Percentiles rank a stretch among this genome's conserved stretches.
phyloP scores from a whole-genome alignment of 1,284 basidiomycete species.

The Chondrostereum purpureum region DNA sequence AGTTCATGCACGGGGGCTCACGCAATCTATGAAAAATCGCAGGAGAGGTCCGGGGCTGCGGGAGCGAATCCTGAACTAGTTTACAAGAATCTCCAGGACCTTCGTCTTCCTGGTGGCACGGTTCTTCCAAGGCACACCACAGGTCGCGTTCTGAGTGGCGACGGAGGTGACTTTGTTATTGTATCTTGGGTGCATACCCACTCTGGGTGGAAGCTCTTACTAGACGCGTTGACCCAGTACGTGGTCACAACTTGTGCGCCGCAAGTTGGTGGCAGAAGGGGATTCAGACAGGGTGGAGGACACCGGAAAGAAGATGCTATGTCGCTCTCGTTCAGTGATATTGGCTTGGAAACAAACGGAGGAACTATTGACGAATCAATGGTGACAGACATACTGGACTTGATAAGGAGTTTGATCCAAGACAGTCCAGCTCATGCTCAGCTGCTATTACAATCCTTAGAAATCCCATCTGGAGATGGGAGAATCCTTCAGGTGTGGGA shows the following conservation, averaged over 20 bases:
- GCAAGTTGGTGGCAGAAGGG: slow-evolving; percentile 32
- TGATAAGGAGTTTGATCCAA: slow-evolving; percentile 70
- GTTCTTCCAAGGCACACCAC: slow-evolving; percentile 57
- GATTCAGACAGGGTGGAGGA: slow-evolving; percentile 47
- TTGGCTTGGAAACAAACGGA: slow-evolving; percentile 58
- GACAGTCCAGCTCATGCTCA: slow-evolving; percentile 60
- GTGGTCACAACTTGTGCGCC: slow-evolving; percentile 45
- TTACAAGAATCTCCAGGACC: slow-evolving; percentile 60
- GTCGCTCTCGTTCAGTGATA: slow-evolving; percentile 53
- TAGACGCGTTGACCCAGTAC: slow-evolving; percentile 74
- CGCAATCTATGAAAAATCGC: slow-evolving; percentile 62
- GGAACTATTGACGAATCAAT: slow-evolving; percentile 49
- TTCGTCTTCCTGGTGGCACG: slow-evolving; percentile 73
- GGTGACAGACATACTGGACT: slow-evolving; percentile 70
- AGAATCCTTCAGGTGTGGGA: neutral
- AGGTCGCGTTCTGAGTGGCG: slow-evolving; percentile 68
- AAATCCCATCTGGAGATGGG: slow-evolving; percentile 26
- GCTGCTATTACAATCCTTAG: slow-evolving; percentile 61
- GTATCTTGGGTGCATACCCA: slow-evolving; percentile 78
- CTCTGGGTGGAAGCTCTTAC: slow-evolving; percentile 77
- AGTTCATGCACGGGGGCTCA: slow-evolving; percentile 54
- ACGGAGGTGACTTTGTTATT: slow-evolving; percentile 64
- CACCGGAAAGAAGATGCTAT: slow-evolving; percentile 32
- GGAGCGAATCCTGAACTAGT: slow-evolving; percentile 44
- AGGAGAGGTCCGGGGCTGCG: slow-evolving; percentile 51